Conservation (phyloP, 1,284 basidiomycete species). For the Chalciporus sp. region DNA sequence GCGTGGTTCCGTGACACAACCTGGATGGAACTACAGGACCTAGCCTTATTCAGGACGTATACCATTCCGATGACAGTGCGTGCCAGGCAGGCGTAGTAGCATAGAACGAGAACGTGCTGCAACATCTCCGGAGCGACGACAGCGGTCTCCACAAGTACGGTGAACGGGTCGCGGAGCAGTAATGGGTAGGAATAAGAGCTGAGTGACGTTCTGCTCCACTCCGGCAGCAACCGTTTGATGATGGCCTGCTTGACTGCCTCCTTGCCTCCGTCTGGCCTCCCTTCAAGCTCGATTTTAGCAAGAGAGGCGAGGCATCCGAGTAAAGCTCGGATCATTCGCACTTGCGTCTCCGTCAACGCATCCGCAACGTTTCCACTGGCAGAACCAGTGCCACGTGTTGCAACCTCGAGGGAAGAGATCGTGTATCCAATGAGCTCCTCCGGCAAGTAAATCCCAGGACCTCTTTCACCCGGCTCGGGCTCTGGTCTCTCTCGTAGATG, state of each 20-base stretch:
- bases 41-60: conserved; percentile 73
- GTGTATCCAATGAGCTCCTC: conserved; percentile 92
- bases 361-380: conserved; percentile 64
- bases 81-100: conserved; percentile 88
- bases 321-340: conserved; percentile 76
- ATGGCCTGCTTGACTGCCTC: conserved; percentile 81
- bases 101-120: conserved; percentile 79
- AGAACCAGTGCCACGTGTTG: conserved; percentile 67
- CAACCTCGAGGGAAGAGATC: conserved; percentile 79
- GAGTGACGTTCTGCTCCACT: conserved; percentile 84
- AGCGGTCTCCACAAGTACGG: conserved; percentile 85
- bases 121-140: conserved; percentile 88
- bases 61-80: conserved; percentile 83
- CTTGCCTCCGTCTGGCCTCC: conserved; percentile 66
- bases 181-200: conserved; percentile 78
- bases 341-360: conserved; percentile 76
- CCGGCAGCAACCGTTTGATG: conserved; percentile 84
- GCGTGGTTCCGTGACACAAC: conserved; percentile 52
- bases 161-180: conserved; percentile 85
- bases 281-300: conserved; percentile 67
- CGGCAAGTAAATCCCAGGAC: conserved; percentile 82
- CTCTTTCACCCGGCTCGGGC: conserved; percentile 70
- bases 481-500: conserved; percentile 76
- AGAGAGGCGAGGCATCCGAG: conserved; percentile 71
- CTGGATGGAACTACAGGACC: conserved; percentile 49